These are phyloP conservation scores for Erodium moschatum DNA, from an alignment of 441 rosid genomes.

Conservation along the genomic window DNA sequence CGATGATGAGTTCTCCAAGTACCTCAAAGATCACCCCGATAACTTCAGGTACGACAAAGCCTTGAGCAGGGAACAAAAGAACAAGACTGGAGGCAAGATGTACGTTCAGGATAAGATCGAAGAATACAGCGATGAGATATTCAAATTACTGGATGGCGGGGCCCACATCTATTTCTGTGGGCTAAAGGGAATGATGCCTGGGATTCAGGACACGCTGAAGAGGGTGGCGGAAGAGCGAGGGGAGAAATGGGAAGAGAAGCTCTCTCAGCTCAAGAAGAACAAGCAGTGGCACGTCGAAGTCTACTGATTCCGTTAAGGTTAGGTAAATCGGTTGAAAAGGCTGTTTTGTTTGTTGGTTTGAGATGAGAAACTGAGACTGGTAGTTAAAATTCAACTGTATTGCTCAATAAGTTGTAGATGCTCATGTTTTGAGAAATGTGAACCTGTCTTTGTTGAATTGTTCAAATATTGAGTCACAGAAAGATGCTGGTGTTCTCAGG, in stretches of 20 bases:
- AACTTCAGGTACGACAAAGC: conserved; percentile 77
- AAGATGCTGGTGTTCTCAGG: too few species aligned
- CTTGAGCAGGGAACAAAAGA: conserved; percentile 81
- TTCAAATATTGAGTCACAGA: too few species aligned
- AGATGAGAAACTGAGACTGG: too few species aligned
- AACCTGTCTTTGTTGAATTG: too few species aligned
- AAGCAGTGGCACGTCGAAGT: conserved; percentile 99
- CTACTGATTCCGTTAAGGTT: conserved; percentile 30
- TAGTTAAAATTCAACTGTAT: too few species aligned
- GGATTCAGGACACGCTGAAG: conserved; percentile 80
- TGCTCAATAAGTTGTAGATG: too few species aligned
- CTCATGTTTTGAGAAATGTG: too few species aligned
- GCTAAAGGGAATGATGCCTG: conserved; percentile 96
- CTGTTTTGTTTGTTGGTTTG: background rate
- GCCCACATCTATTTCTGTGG: conserved; percentile 96
- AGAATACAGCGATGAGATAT: conserved; percentile 81
- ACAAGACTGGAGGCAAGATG: conserved; percentile 87
- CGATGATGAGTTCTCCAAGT: conserved; percentile 71
- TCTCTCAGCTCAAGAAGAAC: conserved; percentile 81
- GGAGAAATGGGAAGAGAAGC: conserved; percentile 87
- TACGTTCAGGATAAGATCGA: conserved; percentile 94
- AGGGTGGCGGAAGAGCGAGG: conserved; percentile 84
- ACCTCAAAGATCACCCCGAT: conserved; percentile 61
- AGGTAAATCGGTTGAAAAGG: background rate
- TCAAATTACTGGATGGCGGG: conserved; percentile 69